Percentiles rank a stretch among this genome's conserved stretches.
Conservation (phyloP, 1,284 basidiomycete species). For the Stereum hirsutum region DNA sequence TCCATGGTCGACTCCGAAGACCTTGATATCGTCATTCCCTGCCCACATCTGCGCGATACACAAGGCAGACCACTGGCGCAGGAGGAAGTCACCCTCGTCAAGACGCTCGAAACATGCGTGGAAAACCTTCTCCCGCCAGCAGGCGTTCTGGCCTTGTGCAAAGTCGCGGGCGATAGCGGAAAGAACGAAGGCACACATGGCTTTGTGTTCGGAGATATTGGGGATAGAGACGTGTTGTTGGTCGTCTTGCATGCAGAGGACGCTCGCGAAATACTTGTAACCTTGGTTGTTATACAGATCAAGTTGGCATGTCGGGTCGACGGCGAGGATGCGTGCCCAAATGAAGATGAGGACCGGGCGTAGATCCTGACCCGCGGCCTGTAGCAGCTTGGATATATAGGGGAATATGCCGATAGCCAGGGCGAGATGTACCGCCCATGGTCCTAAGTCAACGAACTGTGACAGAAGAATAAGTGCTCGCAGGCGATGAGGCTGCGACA, state of each 20-base stretch:
- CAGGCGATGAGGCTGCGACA: constrained; percentile 94
- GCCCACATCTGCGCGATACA: constrained; percentile 98
- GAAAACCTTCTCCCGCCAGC: constrained; percentile 81
- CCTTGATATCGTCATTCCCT: constrained; percentile 84
- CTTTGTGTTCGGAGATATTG: constrained; percentile 93
- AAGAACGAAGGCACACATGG: constrained; percentile 98
- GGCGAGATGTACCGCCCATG: constrained; percentile 97
- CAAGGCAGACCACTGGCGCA: constrained; percentile 91
- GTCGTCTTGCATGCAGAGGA: constrained; percentile 63
- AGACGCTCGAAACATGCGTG: constrained; percentile 84
- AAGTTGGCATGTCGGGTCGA: constrained; percentile 88
- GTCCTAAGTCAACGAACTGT: constrained; percentile 95
- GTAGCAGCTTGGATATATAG: constrained; percentile 93
- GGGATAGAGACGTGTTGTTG: constrained; percentile 49
- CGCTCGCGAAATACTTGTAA: constrained; percentile 84
- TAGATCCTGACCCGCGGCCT: constrained; percentile 90
- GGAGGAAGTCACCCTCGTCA: constrained; percentile 84
- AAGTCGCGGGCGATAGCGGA: constrained; percentile 90
- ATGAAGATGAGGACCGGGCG: constrained; percentile 99
- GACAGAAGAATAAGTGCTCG: constrained; percentile 94
- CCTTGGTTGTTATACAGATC: constrained; percentile 85
- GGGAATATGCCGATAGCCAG: constrained; percentile 99
- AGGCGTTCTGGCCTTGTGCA: constrained; percentile 79
- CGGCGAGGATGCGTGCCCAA: constrained; percentile 95
- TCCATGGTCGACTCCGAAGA: constrained; percentile 73